Percentiles rank a stretch among this genome's conserved stretches.
These are phyloP conservation scores for Catharanthus roseus DNA, from an alignment of 257 asterid species.

Conservation along the genomic window DNA sequence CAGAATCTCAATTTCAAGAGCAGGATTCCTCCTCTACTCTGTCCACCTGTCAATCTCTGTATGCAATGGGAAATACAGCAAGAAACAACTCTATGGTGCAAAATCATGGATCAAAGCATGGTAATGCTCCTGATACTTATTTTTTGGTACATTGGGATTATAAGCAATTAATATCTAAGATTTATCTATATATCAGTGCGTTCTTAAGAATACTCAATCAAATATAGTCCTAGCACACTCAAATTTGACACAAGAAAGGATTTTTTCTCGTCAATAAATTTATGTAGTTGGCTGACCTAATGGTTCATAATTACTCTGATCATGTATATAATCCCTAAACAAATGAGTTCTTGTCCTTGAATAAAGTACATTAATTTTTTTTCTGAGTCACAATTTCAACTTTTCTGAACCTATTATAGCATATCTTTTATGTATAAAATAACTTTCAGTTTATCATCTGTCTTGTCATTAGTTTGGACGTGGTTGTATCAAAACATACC, in stretches of 20 bases:
- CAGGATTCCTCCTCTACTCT: slow-evolving; percentile 48
- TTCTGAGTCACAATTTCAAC: neutral
- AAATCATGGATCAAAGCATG: slow-evolving; percentile 36
- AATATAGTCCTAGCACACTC: neutral
- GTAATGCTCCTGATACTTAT: slow-evolving; percentile 21
- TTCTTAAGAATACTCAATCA: neutral
- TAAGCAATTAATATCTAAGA: neutral
- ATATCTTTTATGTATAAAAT: neutral
- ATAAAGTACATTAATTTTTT: neutral
- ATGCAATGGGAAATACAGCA: slow-evolving; percentile 26
- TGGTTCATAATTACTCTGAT: neutral
- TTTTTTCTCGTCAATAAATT: neutral
- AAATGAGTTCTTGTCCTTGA: neutral
- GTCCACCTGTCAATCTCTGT: slow-evolving; percentile 40
- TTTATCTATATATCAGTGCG: neutral
- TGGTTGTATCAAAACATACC: neutral
- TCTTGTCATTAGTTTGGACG: neutral
- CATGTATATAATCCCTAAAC: neutral
- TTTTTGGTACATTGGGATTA: neutral
- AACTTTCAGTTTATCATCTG: neutral
- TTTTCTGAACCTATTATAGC: neutral
- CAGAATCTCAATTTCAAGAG: slow-evolving; percentile 39
- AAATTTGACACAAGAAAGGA: neutral
- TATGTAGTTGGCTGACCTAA: neutral
- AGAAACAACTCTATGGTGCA: slow-evolving; percentile 29